Conservation (phyloP, 441 rosid genomes). For the Eruca vesicaria region DNA sequence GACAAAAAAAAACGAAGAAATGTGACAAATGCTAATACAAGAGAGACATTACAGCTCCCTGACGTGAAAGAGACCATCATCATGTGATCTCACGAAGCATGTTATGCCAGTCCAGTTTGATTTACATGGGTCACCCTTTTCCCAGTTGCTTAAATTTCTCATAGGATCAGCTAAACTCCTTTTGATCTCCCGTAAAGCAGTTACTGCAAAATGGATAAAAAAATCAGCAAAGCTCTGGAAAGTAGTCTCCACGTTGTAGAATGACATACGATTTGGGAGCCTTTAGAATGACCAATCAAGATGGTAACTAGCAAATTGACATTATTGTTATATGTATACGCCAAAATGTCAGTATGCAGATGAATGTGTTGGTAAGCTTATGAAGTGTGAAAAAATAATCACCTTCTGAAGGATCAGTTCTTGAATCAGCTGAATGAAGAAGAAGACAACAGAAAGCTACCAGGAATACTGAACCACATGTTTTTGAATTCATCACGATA, state of each 20-base stretch:
- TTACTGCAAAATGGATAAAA: constrained; percentile 42
- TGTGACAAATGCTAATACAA: constrained; percentile 14
- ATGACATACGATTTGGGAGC: not conserved
- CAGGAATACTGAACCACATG: constrained; percentile 34
- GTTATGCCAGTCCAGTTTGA: constrained; percentile 75
- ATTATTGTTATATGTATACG: not conserved
- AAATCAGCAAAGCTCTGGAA: constrained; percentile 1
- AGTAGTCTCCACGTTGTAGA: not conserved
- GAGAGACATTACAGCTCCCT: constrained; percentile 53
- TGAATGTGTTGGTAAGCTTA: not conserved
- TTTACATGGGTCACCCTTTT: constrained; percentile 71
- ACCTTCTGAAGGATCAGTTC: constrained; percentile 74
- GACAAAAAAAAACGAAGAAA: constrained; percentile 1
- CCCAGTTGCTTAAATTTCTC: constrained; percentile 62
- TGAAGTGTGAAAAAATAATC: not conserved
- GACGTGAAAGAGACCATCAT: constrained; percentile 61
- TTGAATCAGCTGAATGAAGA: constrained; percentile 39
- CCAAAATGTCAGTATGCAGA: not conserved
- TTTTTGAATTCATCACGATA: constrained; percentile 24
- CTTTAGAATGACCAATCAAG: constrained; percentile 4
- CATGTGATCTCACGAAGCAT: constrained; percentile 37
- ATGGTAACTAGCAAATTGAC: constrained; percentile 5
- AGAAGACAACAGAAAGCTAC: constrained; percentile 36
- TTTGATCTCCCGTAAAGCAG: constrained; percentile 52
- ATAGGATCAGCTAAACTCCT: constrained; percentile 54